These are phyloP conservation scores for Penicillium pulvis DNA, from an alignment of 495 filamentous ascomycete genomes.

Conservation along the genomic window DNA sequence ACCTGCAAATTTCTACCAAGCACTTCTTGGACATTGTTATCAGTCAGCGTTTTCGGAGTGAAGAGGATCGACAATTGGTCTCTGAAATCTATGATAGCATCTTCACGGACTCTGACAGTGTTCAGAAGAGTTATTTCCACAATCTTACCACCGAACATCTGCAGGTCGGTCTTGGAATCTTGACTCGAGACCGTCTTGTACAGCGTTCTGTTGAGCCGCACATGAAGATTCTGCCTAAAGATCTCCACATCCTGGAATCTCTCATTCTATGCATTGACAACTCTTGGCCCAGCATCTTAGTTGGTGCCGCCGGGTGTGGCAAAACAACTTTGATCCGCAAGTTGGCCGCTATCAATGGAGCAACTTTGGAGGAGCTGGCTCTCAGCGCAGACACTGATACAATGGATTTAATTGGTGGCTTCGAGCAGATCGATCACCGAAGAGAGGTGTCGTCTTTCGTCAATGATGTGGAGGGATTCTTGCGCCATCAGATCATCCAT, in stretches of 20 bases:
- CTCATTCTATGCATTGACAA: slow-evolving; percentile 84
- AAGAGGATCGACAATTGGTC: slow-evolving; percentile 64
- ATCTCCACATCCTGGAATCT: slow-evolving; percentile 74
- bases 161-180: slow-evolving; percentile 78
- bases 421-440: slow-evolving; percentile 86
- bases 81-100: slow-evolving; percentile 61
- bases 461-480: slow-evolving; percentile 54
- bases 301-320: slow-evolving; percentile 81
- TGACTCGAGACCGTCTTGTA: slow-evolving; percentile 58
- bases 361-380: slow-evolving; percentile 72
- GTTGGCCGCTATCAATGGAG: slow-evolving; percentile 75
- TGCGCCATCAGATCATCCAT: slow-evolving; percentile 55
- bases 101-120: slow-evolving; percentile 44
- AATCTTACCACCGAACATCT: slow-evolving; percentile 67
- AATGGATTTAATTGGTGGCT: slow-evolving; percentile 95
- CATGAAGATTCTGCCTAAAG: slow-evolving; percentile 58
- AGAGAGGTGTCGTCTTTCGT: slow-evolving; percentile 60
- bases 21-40: slow-evolving; percentile 84
- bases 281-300: slow-evolving; percentile 84
- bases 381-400: slow-evolving; percentile 93
- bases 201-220: slow-evolving; percentile 57
- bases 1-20: slow-evolving; percentile 56
- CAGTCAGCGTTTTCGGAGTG: slow-evolving; percentile 79
- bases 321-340: slow-evolving; percentile 80
- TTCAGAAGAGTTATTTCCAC: slow-evolving; percentile 54